Evolutionary conservation across 495 filamentous ascomycete genomes (phyloP).

Genomic region (Penicillium samsonianum): DNA sequence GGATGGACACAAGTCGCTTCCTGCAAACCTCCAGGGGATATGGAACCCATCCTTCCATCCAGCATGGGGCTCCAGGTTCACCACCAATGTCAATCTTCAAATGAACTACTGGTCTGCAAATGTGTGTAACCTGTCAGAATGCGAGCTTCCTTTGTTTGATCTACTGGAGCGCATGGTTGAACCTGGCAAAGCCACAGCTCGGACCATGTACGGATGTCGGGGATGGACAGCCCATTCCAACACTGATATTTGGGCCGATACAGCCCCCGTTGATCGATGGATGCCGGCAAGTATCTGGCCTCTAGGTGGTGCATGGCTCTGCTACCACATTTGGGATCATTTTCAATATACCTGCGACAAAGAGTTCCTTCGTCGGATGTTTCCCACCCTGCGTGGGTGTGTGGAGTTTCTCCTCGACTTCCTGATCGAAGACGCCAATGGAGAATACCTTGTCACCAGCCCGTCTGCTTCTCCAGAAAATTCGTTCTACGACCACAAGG

Average conservation of each 20-base stretch:
- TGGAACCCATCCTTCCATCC: constrained; percentile 55
- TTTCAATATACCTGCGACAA: constrained; percentile 43
- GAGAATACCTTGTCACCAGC: constrained; percentile 39
- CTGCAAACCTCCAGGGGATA: constrained; percentile 60
- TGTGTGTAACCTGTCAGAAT: constrained; percentile 43
- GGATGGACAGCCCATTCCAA: constrained; percentile 52
- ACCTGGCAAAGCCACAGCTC: constrained; percentile 39
- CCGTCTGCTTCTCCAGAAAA: constrained; percentile 56
- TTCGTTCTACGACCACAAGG: constrained; percentile 35
- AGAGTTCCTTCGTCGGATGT: constrained; percentile 34
- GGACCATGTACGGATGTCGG: constrained; percentile 50
- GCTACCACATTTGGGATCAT: constrained; percentile 48
- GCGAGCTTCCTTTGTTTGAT: constrained; percentile 42
- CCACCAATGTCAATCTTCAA: constrained; percentile 59
- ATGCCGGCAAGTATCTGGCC: constrained; percentile 50
- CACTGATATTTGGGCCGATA: constrained; percentile 54
- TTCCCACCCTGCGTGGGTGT: constrained; percentile 39
- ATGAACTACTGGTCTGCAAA: constrained; percentile 63
- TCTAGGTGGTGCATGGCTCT: constrained; percentile 52
- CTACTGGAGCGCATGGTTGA: constrained; percentile 39
- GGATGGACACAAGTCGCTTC: constrained; percentile 39
- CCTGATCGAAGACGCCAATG: constrained; percentile 40
- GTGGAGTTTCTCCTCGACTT: constrained; percentile 50
- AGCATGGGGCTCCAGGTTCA: constrained; percentile 57
- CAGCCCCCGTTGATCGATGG: constrained; percentile 46